A percentile compares a stretch with the other conserved stretches of the same genome.
Conservation (phyloP, 1,284 basidiomycete species). For the Veloboletus limbatus region DNA sequence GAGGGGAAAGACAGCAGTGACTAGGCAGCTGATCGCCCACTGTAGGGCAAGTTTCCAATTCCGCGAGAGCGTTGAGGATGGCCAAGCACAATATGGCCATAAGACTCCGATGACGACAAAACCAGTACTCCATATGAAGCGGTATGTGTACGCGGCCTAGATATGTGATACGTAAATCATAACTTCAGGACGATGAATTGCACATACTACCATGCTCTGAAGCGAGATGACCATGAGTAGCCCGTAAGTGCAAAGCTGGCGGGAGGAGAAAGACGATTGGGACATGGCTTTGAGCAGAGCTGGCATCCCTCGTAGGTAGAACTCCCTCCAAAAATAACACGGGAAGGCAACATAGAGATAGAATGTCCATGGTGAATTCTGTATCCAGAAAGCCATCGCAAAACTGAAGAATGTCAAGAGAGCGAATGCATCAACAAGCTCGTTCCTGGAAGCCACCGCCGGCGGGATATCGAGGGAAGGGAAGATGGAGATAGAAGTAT, state of each 20-base stretch:
- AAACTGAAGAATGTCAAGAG: conserved; percentile 38
- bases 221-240: conserved; percentile 44
- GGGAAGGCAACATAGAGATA: conserved; percentile 79
- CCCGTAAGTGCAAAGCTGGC: conserved; percentile 24
- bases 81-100: conserved; percentile 65
- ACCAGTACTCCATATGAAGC: conserved; percentile 72
- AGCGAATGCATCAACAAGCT: conserved; percentile 24
- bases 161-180: conserved; percentile 18
- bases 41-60: conserved; percentile 33
- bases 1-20: conserved; percentile 67
- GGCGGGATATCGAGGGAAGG: conserved; percentile 7
- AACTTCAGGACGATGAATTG: not conserved
- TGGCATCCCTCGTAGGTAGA: conserved; percentile 34
- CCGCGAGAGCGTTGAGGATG: conserved; percentile 29
- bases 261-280: conserved; percentile 24
- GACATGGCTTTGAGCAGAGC: conserved; percentile 22
- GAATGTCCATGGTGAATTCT: conserved; percentile 70
- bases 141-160: conserved; percentile 66
- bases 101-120: conserved; percentile 61
- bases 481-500: conserved; percentile 55
- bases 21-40: conserved; percentile 57
- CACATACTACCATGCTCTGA: conserved; percentile 72
- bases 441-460: not conserved
- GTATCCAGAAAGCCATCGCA: conserved; percentile 56
- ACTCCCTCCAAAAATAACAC: conserved; percentile 70